A percentile compares a stretch with the other conserved stretches of the same genome.
These are phyloP conservation scores for Colletotrichum plurivorum DNA, from an alignment of 2,329 filamentous ascomycete species.

Conservation along the genomic window DNA sequence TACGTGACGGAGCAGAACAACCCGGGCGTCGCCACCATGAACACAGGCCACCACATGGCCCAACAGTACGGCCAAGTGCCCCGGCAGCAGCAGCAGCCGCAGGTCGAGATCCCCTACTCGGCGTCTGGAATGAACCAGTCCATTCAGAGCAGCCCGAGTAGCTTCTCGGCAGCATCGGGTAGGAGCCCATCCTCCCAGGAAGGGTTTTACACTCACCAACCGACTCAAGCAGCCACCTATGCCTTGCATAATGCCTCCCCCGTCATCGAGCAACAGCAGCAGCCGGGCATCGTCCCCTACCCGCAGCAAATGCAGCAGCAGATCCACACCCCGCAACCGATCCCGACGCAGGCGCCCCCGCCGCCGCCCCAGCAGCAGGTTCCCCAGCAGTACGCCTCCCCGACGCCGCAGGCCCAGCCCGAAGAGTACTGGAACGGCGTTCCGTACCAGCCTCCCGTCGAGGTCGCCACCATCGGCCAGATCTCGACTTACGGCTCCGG, in stretches of 20 bases:
- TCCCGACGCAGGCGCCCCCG: slow-evolving; percentile 45
- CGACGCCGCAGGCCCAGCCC: slow-evolving; percentile 57
- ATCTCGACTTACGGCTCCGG: slow-evolving; percentile 64
- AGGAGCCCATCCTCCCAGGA: slow-evolving; percentile 68
- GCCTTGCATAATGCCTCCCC: slow-evolving; percentile 63
- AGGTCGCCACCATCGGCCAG: slow-evolving; percentile 68
- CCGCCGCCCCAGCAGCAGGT: slow-evolving; percentile 46
- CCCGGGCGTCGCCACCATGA: slow-evolving; percentile 74
- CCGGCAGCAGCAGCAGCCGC: slow-evolving; percentile 54
- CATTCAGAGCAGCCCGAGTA: slow-evolving; percentile 71
- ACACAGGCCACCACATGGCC: slow-evolving; percentile 63
- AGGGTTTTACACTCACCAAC: slow-evolving; percentile 70
- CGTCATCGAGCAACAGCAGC: slow-evolving; percentile 58
- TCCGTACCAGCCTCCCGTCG: slow-evolving; percentile 70
- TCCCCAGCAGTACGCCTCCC: slow-evolving; percentile 44
- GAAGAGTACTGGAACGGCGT: slow-evolving; percentile 67
- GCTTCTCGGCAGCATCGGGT: slow-evolving; percentile 69
- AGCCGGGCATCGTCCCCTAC: slow-evolving; percentile 60
- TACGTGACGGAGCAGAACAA: slow-evolving; percentile 75
- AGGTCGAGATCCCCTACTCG: slow-evolving; percentile 66
- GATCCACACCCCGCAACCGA: slow-evolving; percentile 52
- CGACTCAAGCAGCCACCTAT: slow-evolving; percentile 62
- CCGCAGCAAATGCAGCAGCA: slow-evolving; percentile 53
- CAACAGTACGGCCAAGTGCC: slow-evolving; percentile 64
- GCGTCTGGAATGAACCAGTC: slow-evolving; percentile 62